Evolutionary conservation across 202 grass and related monocot species (phyloP).

Genomic region (Brachypodium distachyon): DNA sequence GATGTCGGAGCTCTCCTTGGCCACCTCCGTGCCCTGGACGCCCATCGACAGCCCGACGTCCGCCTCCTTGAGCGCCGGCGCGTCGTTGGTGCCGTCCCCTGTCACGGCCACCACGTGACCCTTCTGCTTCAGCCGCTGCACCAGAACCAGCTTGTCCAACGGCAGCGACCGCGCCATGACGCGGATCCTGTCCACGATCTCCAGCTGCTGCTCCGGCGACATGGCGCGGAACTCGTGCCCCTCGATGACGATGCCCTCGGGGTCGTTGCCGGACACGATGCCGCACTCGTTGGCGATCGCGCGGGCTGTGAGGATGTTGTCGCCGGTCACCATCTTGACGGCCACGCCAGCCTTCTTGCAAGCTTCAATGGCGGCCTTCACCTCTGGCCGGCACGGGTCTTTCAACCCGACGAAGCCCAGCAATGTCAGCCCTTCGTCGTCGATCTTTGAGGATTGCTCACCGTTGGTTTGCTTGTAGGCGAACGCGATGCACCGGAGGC

Average conservation of each 20-base stretch:
- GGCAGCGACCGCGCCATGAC: slow-evolving; percentile 59
- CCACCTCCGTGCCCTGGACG: slow-evolving; percentile 71
- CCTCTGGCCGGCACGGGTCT: slow-evolving; percentile 68
- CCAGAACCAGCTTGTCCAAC: slow-evolving; percentile 50
- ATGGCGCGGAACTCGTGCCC: slow-evolving; percentile 60
- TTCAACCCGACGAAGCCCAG: slow-evolving; percentile 66
- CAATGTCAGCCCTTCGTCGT: slow-evolving; percentile 44
- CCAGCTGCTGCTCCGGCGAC: slow-evolving; percentile 27
- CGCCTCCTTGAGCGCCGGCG: slow-evolving; percentile 65
- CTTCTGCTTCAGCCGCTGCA: slow-evolving; percentile 58
- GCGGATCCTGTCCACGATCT: slow-evolving; percentile 34
- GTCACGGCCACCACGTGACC: slow-evolving; percentile 71
- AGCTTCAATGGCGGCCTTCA: slow-evolving; percentile 34
- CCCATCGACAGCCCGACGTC: slow-evolving; percentile 83
- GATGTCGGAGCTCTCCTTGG: slow-evolving; percentile 83
- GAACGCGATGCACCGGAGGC: slow-evolving; percentile 68
- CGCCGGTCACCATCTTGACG: slow-evolving; percentile 79
- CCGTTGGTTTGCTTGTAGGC: slow-evolving; percentile 41
- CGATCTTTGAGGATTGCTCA: slow-evolving; percentile 22
- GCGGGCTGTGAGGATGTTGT: slow-evolving; percentile 71
- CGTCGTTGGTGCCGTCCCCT: slow-evolving; percentile 64
- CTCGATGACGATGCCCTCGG: slow-evolving; percentile 35
- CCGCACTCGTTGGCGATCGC: slow-evolving; percentile 73
- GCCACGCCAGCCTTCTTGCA: slow-evolving; percentile 48
- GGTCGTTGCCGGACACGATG: slow-evolving; percentile 20